Base-by-base conservation (phyloP, 192 early-diverging fungal species). In the Linnemannia schmuckeri region DNA sequence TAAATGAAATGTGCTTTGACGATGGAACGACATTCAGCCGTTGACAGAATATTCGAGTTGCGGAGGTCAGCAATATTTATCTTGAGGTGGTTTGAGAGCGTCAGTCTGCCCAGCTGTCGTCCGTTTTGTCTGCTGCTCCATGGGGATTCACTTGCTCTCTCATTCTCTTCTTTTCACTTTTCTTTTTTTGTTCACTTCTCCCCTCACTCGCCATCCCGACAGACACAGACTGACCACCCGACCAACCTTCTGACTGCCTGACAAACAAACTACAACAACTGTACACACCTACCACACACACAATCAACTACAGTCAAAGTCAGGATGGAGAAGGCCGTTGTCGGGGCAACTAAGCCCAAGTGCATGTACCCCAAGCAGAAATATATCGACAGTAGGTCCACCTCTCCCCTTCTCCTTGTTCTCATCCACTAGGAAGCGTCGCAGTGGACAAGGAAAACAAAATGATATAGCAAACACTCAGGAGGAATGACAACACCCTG, bases 281-380 rank as follows among this genome's bases (percentile, higher is more conserved):
- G 40, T 24, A 9, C 77, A 70, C 18, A 37, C 37, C 24, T 38
- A 52, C 18, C 38, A 5, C 37, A n/a, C 73, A 22, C 77, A 49
- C 22, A 10, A 38, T 38, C 68, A 68, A 76, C 63, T 75, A 41
- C 75, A 35, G 44, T 46, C 42, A 35, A 49, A 17, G 49, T 52
- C 46, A 84, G 22, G 70, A 93, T 93, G 92, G 91, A 93, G 63
- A 91, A 85, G 68, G 89, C 92, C 10, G 88, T 93, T 42, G 63
- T 89, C 22, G 98, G 98, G 88, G 98, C 97, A 10, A 94, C 96
- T 18, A 94, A 94, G 77, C 88, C 90, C 72, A 97, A 99, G 63
- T 97, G 98, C 86, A 94, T 95, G 46, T 95, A 97, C 10, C 98
- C 98, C 66, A 99, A 99, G 88, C 96, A 96, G 87, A 99, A 99